Conservation (phyloP, 2,329 filamentous ascomycete species). For the Calonectria multiphialidica region DNA sequence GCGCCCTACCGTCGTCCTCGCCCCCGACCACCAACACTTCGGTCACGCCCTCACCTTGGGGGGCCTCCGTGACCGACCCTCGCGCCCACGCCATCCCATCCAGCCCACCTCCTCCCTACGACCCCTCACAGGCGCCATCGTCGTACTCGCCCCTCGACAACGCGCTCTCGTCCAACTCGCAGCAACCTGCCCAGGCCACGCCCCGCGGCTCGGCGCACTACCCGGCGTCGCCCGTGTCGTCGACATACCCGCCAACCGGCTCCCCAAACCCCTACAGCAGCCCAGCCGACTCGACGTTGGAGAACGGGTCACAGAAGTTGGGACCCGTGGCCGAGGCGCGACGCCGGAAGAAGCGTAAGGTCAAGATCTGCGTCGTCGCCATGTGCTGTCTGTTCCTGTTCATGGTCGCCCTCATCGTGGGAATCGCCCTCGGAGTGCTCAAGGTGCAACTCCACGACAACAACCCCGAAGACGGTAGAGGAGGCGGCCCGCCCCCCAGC, state of each 20-base stretch:
- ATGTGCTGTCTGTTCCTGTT: slow-evolving; percentile 39
- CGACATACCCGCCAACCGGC: slow-evolving; percentile 32
- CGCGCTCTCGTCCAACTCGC: slow-evolving; percentile 17
- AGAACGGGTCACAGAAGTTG: slow-evolving; percentile 33
- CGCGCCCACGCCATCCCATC: slow-evolving; percentile 29
- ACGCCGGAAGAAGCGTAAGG: slow-evolving; percentile 34
- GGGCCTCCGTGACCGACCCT: neutral
- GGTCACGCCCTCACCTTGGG: slow-evolving; percentile 29
- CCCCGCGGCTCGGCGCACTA: neutral
- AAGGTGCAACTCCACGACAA: slow-evolving; percentile 34
- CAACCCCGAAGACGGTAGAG: slow-evolving; percentile 7
- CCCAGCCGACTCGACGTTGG: slow-evolving; percentile 30
- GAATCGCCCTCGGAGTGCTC: slow-evolving; percentile 42
- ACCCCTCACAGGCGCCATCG: slow-evolving; percentile 40
- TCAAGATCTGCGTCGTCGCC: slow-evolving; percentile 38
- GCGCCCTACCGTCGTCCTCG: slow-evolving; percentile 24
- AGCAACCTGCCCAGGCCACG: neutral
- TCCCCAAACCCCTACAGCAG: slow-evolving; percentile 35
- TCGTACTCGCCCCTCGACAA: slow-evolving; percentile 40
- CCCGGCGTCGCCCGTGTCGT: slow-evolving; percentile 10
- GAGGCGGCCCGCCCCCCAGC: neutral
- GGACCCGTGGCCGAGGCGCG: slow-evolving; percentile 40
- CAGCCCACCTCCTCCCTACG: slow-evolving; percentile 45
- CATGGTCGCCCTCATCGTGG: slow-evolving; percentile 41
- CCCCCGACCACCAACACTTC: slow-evolving; percentile 1